A percentile compares a stretch with the other conserved stretches of the same genome.
Evolutionary conservation across 352 stramenopile species (phyloP).

Genomic region (Globisporangium spinosum): DNA sequence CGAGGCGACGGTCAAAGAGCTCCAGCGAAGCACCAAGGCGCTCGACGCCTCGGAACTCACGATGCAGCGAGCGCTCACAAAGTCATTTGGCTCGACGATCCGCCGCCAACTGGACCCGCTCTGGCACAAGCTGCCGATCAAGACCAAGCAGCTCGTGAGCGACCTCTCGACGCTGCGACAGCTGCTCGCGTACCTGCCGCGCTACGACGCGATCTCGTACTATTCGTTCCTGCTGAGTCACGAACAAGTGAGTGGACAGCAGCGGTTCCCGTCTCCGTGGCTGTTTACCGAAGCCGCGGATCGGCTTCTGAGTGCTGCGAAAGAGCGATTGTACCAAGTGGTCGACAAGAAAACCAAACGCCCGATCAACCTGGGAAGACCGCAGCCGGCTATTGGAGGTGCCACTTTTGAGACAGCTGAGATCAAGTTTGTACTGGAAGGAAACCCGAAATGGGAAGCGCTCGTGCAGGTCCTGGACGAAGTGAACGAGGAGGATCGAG

Average conservation of each 20-base stretch:
- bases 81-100: slow-evolving; percentile 59
- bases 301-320: slow-evolving; percentile 89
- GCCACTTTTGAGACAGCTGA: slow-evolving; percentile 29
- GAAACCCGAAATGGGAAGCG: slow-evolving; percentile 95
- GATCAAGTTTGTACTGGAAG: slow-evolving; percentile 69
- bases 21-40: slow-evolving; percentile 87
- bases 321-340: slow-evolving; percentile 91
- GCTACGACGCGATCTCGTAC: slow-evolving; percentile 96
- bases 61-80: slow-evolving; percentile 93
- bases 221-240: slow-evolving; percentile 93
- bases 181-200: slow-evolving; percentile 91
- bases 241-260: slow-evolving; percentile 82
- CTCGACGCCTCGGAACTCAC: slow-evolving; percentile 81
- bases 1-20: slow-evolving; percentile 91
- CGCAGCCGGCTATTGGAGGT: slow-evolving; percentile 8
- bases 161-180: slow-evolving; percentile 76
- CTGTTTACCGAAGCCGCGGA: slow-evolving; percentile 93
- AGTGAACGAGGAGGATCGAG: slow-evolving; percentile 58
- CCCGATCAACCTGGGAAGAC: slow-evolving; percentile 32
- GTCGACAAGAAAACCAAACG: slow-evolving; percentile 49
- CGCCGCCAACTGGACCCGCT: slow-evolving; percentile 94
- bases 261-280: slow-evolving; percentile 91
- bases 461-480: slow-evolving; percentile 91
- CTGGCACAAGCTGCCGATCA: slow-evolving; percentile 92
- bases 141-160: slow-evolving; percentile 93